Evolutionary conservation across 140 eudicot genomes (phyloP), one percentile per base, ranked within the genome.

Genomic region (Bidens hawaiensis): DNA sequence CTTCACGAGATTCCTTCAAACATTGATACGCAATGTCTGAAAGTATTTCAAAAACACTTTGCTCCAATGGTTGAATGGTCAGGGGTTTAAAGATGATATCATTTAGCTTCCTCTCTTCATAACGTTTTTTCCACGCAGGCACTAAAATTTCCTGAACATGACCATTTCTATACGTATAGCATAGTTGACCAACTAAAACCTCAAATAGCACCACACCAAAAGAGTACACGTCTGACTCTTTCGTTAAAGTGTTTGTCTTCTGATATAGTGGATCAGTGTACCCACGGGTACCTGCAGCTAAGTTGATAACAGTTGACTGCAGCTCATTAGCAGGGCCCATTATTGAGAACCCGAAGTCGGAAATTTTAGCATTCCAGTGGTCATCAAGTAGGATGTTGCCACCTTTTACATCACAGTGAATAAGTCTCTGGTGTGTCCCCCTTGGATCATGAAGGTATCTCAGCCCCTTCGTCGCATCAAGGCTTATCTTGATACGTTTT

Each of bases 151-250:
- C 10, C n/a, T 40, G 14, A n/a, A n/a, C 27, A 4, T n/a, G 13
- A 40, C 67, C 15, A 41, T n/a, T n/a, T n/a, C n/a, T n/a, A n/a
- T n/a, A n/a, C n/a, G 7, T 3, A 23, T 0, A 61, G 5, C 67
- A 62, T 40, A 60, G 1, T 13, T 3, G 22, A 22, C 66, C 66
- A 1, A 34, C 38, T 8, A 60, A 6, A 12, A 60, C 34, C 23
- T 60, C 52, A 1, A 57, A 57, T 5, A 57, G 9, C 2, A 67
- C 72, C 25, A 67, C 72, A 10, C 72, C 63, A 1, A 65, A 67
- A 38, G 64, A 54, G 61, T 41, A 67, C 3, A 67, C 51, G 52
- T 65, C 62, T 0, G 71, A 66, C 54, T 66, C 72, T 63, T 63
- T 38, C 14, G 34, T 38, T 60, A 60, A 5, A 0, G 13, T 38